Conservation (phyloP, 2,329 filamentous ascomycete species). For the Aspergillus pseudotamarii region DNA sequence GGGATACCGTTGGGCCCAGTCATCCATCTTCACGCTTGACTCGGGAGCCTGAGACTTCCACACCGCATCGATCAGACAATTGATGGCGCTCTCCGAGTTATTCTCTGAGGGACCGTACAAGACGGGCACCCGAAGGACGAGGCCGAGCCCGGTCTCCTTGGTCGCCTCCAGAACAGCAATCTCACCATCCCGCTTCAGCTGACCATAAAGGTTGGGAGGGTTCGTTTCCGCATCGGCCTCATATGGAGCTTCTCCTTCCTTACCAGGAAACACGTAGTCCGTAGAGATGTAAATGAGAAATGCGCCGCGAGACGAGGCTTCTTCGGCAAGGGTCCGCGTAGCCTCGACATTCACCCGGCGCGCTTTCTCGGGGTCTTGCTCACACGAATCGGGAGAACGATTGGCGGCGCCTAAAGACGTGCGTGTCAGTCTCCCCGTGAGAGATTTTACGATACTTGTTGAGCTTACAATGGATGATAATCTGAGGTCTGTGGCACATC, state of each 20-base stretch:
- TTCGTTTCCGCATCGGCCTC: constrained; percentile 62
- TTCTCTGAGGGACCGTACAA: constrained; percentile 78
- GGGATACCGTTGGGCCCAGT: constrained; percentile 82
- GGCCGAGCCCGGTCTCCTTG: constrained; percentile 56
- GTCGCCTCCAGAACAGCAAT: constrained; percentile 68
- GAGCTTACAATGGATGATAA: constrained; percentile 76
- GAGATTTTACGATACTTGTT: neutral
- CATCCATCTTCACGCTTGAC: constrained; percentile 73
- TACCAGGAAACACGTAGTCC: constrained; percentile 77
- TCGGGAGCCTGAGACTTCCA: constrained; percentile 70
- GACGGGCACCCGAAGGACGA: constrained; percentile 79
- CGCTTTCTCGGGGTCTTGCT: constrained; percentile 75
- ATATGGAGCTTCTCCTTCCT: constrained; percentile 84
- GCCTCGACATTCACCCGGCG: constrained; percentile 74
- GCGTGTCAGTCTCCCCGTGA: neutral
- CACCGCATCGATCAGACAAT: constrained; percentile 75
- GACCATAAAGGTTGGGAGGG: constrained; percentile 79
- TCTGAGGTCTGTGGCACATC: constrained; percentile 61
- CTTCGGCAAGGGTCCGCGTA: constrained; percentile 65
- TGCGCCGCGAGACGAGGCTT: constrained; percentile 60
- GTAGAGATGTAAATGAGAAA: constrained; percentile 67
- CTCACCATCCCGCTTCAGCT: constrained; percentile 73
- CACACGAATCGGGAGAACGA: constrained; percentile 83
- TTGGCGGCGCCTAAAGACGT: constrained; percentile 75
- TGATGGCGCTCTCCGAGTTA: constrained; percentile 77